Conservation (phyloP, 305 asterid species). For the Euphrasia arctica region DNA sequence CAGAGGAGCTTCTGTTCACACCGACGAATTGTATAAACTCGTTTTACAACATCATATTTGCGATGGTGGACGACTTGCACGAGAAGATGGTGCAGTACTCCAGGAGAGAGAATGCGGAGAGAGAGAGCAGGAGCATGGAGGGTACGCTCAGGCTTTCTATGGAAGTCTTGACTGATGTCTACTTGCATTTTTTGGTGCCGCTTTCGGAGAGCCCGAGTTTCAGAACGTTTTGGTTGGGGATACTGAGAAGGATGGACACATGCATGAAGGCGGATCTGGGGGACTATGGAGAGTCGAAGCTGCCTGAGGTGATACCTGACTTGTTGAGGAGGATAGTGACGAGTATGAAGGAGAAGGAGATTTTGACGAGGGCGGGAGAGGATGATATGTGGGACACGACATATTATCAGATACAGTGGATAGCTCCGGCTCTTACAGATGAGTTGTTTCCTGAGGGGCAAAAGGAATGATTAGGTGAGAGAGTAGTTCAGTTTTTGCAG, state of each 20-base stretch:
- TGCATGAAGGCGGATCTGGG: conserved; percentile 85
- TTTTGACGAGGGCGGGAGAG: conserved; percentile 50
- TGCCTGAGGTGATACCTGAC: conserved; percentile 54
- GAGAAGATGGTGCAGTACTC: conserved; percentile 93
- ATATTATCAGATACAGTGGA: conserved; percentile 83
- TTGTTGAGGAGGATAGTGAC: conserved; percentile 55
- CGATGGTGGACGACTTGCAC: conserved; percentile 84
- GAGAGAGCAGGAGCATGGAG: conserved; percentile 89
- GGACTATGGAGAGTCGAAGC: conserved; percentile 61
- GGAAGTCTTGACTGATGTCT: conserved; percentile 71
- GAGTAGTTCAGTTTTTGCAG: conserved; percentile 11
- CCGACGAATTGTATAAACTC: conserved; percentile 66
- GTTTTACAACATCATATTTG: conserved; percentile 65
- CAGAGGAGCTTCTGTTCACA: conserved; percentile 66
- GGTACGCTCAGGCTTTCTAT: conserved; percentile 66
- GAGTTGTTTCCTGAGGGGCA: conserved; percentile 70
- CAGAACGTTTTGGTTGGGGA: conserved; percentile 77
- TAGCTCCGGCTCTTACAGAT: conserved; percentile 75
- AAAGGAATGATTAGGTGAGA: conserved; percentile 10
- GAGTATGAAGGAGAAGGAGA: conserved; percentile 62
- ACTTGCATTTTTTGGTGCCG: conserved; percentile 56
- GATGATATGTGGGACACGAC: conserved; percentile 87
- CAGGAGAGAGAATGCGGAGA: conserved; percentile 75
- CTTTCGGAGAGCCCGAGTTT: conserved; percentile 70
- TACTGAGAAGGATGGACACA: conserved; percentile 78